Conservation (phyloP, 331 rosid species). For the Malus hybrid region DNA sequence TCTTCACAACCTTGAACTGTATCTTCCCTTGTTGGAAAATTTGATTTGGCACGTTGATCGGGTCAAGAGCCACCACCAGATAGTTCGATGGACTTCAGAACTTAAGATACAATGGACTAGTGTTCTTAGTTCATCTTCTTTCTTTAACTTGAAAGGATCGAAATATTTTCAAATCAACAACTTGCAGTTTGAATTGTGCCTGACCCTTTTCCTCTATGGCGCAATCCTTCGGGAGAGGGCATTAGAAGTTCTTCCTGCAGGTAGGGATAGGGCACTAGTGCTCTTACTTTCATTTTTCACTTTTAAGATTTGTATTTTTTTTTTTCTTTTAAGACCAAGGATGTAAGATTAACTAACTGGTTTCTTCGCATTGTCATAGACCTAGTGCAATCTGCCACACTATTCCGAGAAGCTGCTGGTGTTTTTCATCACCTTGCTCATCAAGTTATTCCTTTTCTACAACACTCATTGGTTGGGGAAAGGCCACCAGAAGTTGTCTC, state of each 20-base stretch:
- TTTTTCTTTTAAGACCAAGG: neutral
- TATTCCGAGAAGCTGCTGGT: slow-evolving; percentile 75
- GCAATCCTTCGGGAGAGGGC: slow-evolving; percentile 69
- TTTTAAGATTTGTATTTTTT: neutral
- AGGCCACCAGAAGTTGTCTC: slow-evolving; percentile 56
- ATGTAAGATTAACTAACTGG: neutral
- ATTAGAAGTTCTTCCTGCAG: slow-evolving; percentile 50
- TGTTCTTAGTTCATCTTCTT: slow-evolving; percentile 43
- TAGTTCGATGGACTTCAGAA: slow-evolving; percentile 33
- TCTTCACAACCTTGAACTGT: slow-evolving; percentile 52
- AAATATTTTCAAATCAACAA: slow-evolving; percentile 46
- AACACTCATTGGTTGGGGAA: slow-evolving; percentile 31
- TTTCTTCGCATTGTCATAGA: slow-evolving; percentile 35
- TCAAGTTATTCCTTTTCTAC: slow-evolving; percentile 45
- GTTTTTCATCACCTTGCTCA: slow-evolving; percentile 58
- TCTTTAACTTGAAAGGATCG: slow-evolving; percentile 44
- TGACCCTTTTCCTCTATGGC: slow-evolving; percentile 63
- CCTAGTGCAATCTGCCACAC: slow-evolving; percentile 52
- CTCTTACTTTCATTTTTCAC: neutral
- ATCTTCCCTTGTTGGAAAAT: slow-evolving; percentile 68
- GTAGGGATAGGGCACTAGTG: slow-evolving; percentile 22
- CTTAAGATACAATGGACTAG: slow-evolving; percentile 66
- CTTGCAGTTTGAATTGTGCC: slow-evolving; percentile 56
- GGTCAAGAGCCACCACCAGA: slow-evolving; percentile 13
- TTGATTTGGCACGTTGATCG: slow-evolving; percentile 29